Base-by-base conservation (phyloP, 345 rosid genomes). In the Orychophragmus violaceus region DNA sequence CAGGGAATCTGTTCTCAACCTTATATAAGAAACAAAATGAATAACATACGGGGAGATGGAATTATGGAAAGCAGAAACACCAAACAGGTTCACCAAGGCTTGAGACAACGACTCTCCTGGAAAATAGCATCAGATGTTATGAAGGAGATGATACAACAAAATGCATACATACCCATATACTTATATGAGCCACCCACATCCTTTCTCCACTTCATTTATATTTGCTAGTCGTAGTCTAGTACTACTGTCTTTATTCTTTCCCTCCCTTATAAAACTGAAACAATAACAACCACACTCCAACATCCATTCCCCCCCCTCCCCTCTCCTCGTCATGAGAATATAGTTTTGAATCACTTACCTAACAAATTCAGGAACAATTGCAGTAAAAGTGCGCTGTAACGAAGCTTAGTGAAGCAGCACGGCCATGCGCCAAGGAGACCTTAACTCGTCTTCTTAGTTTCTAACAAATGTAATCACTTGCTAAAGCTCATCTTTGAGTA, bases 401-500 rank as follows among this genome's bases (percentile, higher is more conserved):
- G 5, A 36, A 74, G 56, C 37, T 28, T 68, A 53, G 59, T 54
- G 45, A 62, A 42, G 50, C 44, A 62, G 9, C 67, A 66, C 19
- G 37, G 49, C 27, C 36, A n/a, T 48, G 12, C 24, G 19, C 42
- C 51, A 48, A 36, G 16, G 64, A 46, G 33, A 28, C 56, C 78
- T 42, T 42, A 12, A 32, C 8, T 30, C 32, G 5, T 53, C 48
- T 39, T 49, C 39, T 27, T 35, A 63, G 22, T 30, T 46, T 63
- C 49, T n/a, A 23, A 53, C 27, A 46, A 11, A 46, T 45, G 62
- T 35, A 21, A 62, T 68, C 64, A 67, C 69, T 74, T 67, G 69
- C 51, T 53, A 44, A 67, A 67, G 68, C 58, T 74, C 77, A 74
- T 74, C 63, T 74, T 59, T 14, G 77, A 60, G 62, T 74, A 74